Base-by-base conservation (phyloP, 352 stramenopile species). In the Phytopythium aichiense region DNA sequence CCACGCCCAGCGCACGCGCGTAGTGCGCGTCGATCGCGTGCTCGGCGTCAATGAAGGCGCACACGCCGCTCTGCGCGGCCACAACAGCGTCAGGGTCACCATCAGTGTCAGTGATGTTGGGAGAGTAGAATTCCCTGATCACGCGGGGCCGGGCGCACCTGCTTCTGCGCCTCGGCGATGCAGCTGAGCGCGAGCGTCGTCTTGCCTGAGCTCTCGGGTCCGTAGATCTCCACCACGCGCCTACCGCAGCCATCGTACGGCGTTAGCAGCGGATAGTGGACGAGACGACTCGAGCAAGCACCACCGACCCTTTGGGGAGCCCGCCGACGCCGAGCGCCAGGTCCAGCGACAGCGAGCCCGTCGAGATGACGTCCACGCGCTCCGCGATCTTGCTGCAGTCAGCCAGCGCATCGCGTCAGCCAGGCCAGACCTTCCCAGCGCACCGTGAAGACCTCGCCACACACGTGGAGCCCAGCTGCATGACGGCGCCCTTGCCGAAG, bases 11-110 rank as follows among this genome's bases (percentile, higher is more conserved):
- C 11, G 81, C 78, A 61, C 89, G 88, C 40, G 96, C 96, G 69
- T 99, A 99, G 25, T 94, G 72, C 16, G 95, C 94, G 72, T 99
- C 97, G 49, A 99, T 89, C 4, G 97, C 96, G 74, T 99, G 97
- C 78, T 99, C 97, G 16, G 95, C 97, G 71, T 99, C 98, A 60
- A 99, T 98, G 74, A 99, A 99, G 1, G 96, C 96, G 35, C 94
- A 98, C 2, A 91, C 97, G 12, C 96, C 96, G 23, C 89, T 92
- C 49, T 86, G 66, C 1, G 50, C 18, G 18, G 18, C 13, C 23
- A 53, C 9, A 8, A 33, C 23, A 23, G 16, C 12, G 7, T 40
- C 35, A 40, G 28, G 4, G 28, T 31, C 28, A 31, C 3, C 7
- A 13, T 48, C 42, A 25, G 42, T 16, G 38, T 43, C 38, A 43